Base-by-base conservation (phyloP, 495 filamentous ascomycete genomes). In the Annulohypoxylon stygium region DNA sequence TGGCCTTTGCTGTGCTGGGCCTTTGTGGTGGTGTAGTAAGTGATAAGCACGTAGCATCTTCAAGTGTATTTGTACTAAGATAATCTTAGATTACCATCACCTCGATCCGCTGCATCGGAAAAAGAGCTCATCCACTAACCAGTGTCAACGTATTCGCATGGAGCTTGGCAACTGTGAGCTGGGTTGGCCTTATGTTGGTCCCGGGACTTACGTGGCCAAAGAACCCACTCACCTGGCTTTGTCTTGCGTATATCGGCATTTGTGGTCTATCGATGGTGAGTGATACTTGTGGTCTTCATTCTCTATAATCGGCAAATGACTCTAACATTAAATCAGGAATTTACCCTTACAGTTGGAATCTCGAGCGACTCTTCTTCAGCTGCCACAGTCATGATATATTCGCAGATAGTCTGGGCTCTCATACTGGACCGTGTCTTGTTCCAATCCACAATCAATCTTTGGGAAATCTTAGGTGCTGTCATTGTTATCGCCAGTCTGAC, bases 1-100 rank as follows among this genome's bases (percentile, higher is more conserved):
- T 54, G 4, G 25, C 25, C 2, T 54, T 54, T 33, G 25, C 23
- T 33, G 50, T 54, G 11, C 23, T 54, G 11, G 50, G 50, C 11
- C 23, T 54, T 26, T 54, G 50, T 54, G 50, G 50, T 33, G 50
- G 50, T 33, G 50, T 54, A n/a, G 50, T 54, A 54, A 54, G 50
- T 54, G 20, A 14, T 16, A 4, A 26, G 4, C 25, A 54, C 34
- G 5, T 33, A n/a, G 5, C 4, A 33, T 4, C n/a, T 54, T 7
- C 25, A n/a, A n/a, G 23, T 3, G 11, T 26, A n/a, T 4, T 1
- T 12, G 6, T 7, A 25, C 50, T 54, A 33, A 54, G 14, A 14
- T 11, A 12, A 14, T 33, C 11, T 33, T 33, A 54, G 50, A 54
- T 54, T 33, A 54, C 50, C 23, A 25, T 54, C 23, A 54, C 50